Conservation (phyloP, 2,329 filamentous ascomycete genomes). For the Penicillium decumbens region DNA sequence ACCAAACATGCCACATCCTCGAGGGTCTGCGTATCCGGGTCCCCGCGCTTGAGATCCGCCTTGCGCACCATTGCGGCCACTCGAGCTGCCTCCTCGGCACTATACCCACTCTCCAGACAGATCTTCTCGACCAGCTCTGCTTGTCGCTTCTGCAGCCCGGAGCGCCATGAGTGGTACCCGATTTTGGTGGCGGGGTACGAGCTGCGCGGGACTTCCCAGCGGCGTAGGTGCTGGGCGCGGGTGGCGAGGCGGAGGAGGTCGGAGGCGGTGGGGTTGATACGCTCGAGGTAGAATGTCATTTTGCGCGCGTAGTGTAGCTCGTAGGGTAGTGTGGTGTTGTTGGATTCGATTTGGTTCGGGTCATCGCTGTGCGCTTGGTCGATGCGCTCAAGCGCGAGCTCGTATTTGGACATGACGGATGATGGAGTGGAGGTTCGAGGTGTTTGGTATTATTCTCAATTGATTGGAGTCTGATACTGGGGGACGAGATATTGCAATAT, state of each 20-base stretch:
- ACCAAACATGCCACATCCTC: constrained; percentile 85
- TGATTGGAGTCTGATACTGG: background rate
- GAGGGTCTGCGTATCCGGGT: constrained; percentile 60
- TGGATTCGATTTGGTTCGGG: constrained; percentile 50
- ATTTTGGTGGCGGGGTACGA: constrained; percentile 68
- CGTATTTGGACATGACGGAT: constrained; percentile 31
- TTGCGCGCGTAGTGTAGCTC: constrained; percentile 78
- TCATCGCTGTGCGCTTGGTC: constrained; percentile 68
- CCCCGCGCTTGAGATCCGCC: constrained; percentile 59
- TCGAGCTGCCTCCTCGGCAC: constrained; percentile 53
- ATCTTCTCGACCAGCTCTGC: constrained; percentile 56
- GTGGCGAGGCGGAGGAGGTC: constrained; percentile 68
- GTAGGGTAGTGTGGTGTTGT: constrained; percentile 56
- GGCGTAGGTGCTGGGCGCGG: constrained; percentile 76
- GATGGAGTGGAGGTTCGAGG: too few species aligned
- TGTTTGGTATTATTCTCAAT: background rate
- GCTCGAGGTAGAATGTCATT: constrained; percentile 69
- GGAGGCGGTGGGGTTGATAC: constrained; percentile 58
- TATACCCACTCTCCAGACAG: constrained; percentile 50
- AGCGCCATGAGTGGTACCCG: constrained; percentile 77
- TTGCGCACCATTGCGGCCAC: constrained; percentile 73
- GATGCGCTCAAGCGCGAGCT: constrained; percentile 60
- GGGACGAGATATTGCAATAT: too few species aligned
- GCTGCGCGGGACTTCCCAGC: constrained; percentile 75
- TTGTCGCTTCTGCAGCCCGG: constrained; percentile 67